phyloP scores from a whole-genome alignment of 129 eudicot species.

The Flaveria bidentis region DNA sequence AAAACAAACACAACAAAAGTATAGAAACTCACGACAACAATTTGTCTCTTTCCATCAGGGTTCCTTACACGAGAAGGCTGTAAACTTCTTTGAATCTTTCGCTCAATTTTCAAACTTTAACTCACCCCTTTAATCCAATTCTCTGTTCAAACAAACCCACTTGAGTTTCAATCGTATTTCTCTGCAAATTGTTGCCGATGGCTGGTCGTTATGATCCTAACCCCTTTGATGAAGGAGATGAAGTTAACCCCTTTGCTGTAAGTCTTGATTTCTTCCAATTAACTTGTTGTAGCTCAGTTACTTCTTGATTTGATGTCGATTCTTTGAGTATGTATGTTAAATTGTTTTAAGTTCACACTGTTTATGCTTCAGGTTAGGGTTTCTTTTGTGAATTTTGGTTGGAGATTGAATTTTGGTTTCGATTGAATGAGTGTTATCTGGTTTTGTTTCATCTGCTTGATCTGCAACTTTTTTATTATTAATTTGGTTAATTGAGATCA shows the following conservation, averaged over 20 bases:
- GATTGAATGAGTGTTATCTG: background rate
- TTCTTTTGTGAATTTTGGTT: conserved; percentile 11
- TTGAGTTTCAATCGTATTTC: background rate
- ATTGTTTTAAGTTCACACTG: conserved; percentile 3
- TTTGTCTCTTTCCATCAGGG: no score
- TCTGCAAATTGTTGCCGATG: conserved; percentile 13
- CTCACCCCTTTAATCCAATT: background rate
- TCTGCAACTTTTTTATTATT: no score
- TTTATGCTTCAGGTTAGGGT: conserved; percentile 29
- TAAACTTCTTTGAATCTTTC: background rate
- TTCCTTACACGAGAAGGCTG: no score
- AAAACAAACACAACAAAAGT: no score
- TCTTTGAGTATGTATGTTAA: background rate
- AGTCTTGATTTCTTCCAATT: background rate
- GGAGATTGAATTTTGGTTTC: background rate
- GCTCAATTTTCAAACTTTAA: conserved; percentile 8
- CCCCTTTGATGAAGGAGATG: conserved; percentile 40
- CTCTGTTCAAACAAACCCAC: background rate
- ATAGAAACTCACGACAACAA: no score
- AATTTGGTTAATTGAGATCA: no score
- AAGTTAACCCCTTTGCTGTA: conserved; percentile 41
- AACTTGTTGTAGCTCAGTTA: background rate
- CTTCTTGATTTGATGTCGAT: background rate
- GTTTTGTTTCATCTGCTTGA: background rate
- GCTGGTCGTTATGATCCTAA: conserved; percentile 37